These are phyloP conservation scores for Cordyceps fumosorosea DNA, from an alignment of 2,329 filamentous ascomycete species.

Conservation along the genomic window DNA sequence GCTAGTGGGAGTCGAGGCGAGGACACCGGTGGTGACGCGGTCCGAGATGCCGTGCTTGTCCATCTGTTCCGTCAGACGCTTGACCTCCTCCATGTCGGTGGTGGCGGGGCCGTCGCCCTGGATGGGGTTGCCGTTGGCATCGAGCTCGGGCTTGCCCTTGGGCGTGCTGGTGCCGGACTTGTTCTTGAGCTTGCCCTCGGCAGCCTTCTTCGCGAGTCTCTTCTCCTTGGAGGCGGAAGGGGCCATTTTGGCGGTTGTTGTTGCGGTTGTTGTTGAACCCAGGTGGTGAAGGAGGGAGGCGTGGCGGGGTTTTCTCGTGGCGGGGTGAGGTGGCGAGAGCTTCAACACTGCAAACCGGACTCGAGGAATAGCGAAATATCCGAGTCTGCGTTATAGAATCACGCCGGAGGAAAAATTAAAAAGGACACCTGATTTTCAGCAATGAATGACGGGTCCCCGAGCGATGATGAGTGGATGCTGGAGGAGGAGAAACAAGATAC, in stretches of 20 bases:
- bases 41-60: constrained; percentile 95
- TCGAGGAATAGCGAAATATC: constrained; percentile 8
- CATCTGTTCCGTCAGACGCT: constrained; percentile 85
- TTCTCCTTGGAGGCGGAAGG: constrained; percentile 66
- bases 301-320: constrained; percentile 7
- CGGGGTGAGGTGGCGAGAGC: neutral
- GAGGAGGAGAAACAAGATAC: constrained; percentile 4
- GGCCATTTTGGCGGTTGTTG: constrained; percentile 47
- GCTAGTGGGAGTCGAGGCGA: constrained; percentile 76
- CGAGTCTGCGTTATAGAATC: neutral
- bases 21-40: constrained; percentile 94
- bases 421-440: neutral
- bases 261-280: constrained; percentile 5
- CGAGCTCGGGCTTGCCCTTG: constrained; percentile 64
- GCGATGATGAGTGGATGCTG: constrained; percentile 15
- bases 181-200: constrained; percentile 63
- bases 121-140: constrained; percentile 53
- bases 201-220: constrained; percentile 64
- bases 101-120: constrained; percentile 60
- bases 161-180: constrained; percentile 63
- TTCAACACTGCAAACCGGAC: neutral
- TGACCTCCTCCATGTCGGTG: constrained; percentile 65
- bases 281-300: constrained; percentile 12
- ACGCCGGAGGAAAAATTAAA: neutral
- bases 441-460: constrained; percentile 9